Percentiles rank a stretch among this genome's conserved stretches.
phyloP scores from a whole-genome alignment of 495 filamentous ascomycete species.

The Glarea lozoyensis region DNA sequence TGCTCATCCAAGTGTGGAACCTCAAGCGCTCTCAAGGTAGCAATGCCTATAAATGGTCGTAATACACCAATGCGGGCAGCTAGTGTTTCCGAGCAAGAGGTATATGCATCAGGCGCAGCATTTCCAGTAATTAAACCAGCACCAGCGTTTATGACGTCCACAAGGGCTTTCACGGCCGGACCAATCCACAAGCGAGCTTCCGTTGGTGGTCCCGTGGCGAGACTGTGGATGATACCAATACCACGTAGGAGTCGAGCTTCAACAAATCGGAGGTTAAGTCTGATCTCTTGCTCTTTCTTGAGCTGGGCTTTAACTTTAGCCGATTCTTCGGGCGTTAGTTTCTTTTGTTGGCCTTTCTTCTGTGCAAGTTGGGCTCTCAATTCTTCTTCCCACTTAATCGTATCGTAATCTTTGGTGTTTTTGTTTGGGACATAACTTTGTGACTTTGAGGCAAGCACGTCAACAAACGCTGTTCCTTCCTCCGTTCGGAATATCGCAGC shows the following conservation, averaged over 20 bases:
- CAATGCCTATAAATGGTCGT: conserved; percentile 76
- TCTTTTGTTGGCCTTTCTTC: conserved; percentile 88
- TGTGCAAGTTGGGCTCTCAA: conserved; percentile 77
- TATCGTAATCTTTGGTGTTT: conserved; percentile 87
- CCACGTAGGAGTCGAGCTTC: conserved; percentile 66
- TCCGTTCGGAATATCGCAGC: conserved; percentile 85
- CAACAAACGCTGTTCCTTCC: conserved; percentile 78
- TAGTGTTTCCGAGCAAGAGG: conserved; percentile 65
- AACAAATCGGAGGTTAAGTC: conserved; percentile 55
- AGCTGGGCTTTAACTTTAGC: conserved; percentile 87
- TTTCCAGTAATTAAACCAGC: conserved; percentile 74
- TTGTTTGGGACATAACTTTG: conserved; percentile 61
- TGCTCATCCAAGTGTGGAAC: conserved; percentile 61
- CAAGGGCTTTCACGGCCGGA: conserved; percentile 57
- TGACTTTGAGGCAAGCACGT: conserved; percentile 74
- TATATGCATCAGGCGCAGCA: conserved; percentile 66
- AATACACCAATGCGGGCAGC: conserved; percentile 66
- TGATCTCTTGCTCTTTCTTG: conserved; percentile 73
- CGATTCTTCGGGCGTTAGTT: conserved; percentile 80
- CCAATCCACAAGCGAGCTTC: conserved; percentile 83
- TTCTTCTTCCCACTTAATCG: conserved; percentile 93
- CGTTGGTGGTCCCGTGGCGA: conserved; percentile 77
- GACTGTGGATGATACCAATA: conserved; percentile 70
- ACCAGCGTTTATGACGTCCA: conserved; percentile 66
- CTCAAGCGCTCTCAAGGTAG: conserved; percentile 70